Percentiles rank a stretch among this genome's conserved stretches.
These are phyloP conservation scores for Nosema muscidifuracis DNA, from an alignment of 371 early-diverging fungal genomes.

Conservation along the genomic window DNA sequence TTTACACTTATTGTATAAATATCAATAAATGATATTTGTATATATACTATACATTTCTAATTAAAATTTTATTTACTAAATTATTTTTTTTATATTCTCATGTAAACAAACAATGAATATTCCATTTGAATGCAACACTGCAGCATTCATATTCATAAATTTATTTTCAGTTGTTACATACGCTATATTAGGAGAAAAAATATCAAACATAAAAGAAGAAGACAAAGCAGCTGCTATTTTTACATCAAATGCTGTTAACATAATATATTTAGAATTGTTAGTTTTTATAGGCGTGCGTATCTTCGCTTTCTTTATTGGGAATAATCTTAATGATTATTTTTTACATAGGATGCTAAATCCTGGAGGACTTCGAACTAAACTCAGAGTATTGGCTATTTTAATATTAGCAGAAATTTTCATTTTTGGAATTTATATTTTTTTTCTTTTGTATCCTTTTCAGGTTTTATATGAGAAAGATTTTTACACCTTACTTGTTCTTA, in stretches of 20 bases:
- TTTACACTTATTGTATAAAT: too few species aligned
- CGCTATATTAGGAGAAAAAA: neutral
- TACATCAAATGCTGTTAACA: neutral
- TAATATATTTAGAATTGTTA: neutral
- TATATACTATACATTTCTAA: too few species aligned
- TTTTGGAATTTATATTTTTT: conserved; percentile 1
- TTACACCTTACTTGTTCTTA: neutral
- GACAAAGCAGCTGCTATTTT: neutral
- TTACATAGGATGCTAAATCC: conserved; percentile 4
- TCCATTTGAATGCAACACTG: neutral
- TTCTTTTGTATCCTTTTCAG: neutral
- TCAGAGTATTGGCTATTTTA: conserved; percentile 17
- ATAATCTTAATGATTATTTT: conserved; percentile 24
- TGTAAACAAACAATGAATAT: neutral
- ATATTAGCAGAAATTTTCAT: neutral
- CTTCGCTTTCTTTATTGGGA: conserved; percentile 26
- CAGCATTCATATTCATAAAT: neutral
- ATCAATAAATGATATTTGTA: too few species aligned
- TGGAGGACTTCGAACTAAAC: conserved; percentile 15
- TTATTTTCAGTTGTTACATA: neutral
- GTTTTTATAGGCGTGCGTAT: conserved; percentile 18
- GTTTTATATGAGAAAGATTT: neutral
- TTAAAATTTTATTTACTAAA: too few species aligned
- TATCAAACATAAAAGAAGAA: neutral
- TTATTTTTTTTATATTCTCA: too few species aligned